Evolutionary conservation across 2,329 filamentous ascomycete species (phyloP).

Genomic region (Chaetomiaceae sp.): DNA sequence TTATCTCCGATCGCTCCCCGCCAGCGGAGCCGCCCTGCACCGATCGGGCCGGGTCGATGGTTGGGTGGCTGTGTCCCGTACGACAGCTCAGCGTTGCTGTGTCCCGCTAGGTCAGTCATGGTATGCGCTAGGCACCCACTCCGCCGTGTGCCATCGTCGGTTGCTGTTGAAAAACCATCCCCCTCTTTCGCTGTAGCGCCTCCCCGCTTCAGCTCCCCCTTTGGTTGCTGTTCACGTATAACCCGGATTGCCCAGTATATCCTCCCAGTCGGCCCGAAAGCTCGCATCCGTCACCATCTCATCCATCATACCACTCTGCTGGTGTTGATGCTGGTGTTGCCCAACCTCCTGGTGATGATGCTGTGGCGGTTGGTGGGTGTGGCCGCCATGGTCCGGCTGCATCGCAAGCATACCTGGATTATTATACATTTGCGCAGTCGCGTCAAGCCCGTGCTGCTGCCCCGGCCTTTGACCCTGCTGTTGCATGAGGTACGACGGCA

Average conservation of each 20-base stretch:
- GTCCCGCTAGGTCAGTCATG: too few relatives aligned
- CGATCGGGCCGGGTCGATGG: too few relatives aligned
- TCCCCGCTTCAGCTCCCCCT: not conserved
- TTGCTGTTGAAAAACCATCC: not conserved
- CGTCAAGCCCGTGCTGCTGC: slow-evolving; percentile 37
- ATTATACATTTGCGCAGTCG: slow-evolving; percentile 43
- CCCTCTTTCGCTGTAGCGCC: too few relatives aligned
- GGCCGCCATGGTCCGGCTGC: slow-evolving; percentile 33
- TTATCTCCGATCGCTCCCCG: too few relatives aligned
- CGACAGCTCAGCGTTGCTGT: too few relatives aligned
- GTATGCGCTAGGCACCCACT: too few relatives aligned
- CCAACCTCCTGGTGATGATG: slow-evolving; percentile 33
- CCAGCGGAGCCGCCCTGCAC: too few relatives aligned
- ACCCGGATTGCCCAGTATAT: slow-evolving; percentile 38
- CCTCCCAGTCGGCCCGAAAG: slow-evolving; percentile 44
- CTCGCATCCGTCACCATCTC: slow-evolving; percentile 47
- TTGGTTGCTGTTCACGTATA: slow-evolving; percentile 13
- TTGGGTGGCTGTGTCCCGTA: not conserved
- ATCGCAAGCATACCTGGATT: slow-evolving; percentile 41
- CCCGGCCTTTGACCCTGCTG: slow-evolving; percentile 38
- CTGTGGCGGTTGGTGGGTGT: slow-evolving; percentile 31
- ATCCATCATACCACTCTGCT: slow-evolving; percentile 43
- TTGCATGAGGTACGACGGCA: slow-evolving; percentile 69
- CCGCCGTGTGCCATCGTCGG: too few relatives aligned
- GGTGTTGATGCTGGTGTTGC: slow-evolving; percentile 31